Evolutionary conservation across 176 grass and related monocot genomes (phyloP).

Genomic region (Leersia perrieri): DNA sequence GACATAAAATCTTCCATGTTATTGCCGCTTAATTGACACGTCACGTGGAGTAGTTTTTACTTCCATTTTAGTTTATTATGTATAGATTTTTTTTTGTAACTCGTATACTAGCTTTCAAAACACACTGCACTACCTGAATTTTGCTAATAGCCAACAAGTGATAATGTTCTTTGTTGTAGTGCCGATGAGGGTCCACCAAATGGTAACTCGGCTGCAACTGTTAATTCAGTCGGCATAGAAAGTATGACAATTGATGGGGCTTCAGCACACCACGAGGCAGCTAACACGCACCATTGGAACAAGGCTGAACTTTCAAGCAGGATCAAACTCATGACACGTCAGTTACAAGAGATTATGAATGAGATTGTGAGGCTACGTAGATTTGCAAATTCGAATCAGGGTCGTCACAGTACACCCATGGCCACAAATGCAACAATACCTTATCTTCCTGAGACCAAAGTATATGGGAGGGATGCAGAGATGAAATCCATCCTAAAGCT

Average conservation of each 20-base stretch:
- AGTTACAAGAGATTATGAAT: background rate
- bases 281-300: too few species aligned
- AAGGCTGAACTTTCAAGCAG: background rate
- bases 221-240: background rate
- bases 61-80: too few species aligned
- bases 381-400: background rate
- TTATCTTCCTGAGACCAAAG: background rate
- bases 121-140: too few species aligned
- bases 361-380: background rate
- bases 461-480: slow-evolving; percentile 26
- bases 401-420: background rate
- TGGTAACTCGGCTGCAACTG: background rate
- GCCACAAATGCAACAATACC: accelerated
- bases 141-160: too few species aligned
- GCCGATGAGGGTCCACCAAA: background rate
- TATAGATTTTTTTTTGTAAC: too few species aligned
- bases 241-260: background rate
- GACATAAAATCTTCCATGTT: too few species aligned
- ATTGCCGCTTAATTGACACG: too few species aligned
- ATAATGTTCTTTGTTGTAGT: background rate
- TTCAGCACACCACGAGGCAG: too few species aligned
- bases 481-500: background rate
- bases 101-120: too few species aligned
- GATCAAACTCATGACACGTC: background rate
- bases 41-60: too few species aligned